Evolutionary conservation across 1,139 yeast species (phyloP), one percentile per base, ranked within the genome.

Genomic region (Protomyces macrosporus): DNA sequence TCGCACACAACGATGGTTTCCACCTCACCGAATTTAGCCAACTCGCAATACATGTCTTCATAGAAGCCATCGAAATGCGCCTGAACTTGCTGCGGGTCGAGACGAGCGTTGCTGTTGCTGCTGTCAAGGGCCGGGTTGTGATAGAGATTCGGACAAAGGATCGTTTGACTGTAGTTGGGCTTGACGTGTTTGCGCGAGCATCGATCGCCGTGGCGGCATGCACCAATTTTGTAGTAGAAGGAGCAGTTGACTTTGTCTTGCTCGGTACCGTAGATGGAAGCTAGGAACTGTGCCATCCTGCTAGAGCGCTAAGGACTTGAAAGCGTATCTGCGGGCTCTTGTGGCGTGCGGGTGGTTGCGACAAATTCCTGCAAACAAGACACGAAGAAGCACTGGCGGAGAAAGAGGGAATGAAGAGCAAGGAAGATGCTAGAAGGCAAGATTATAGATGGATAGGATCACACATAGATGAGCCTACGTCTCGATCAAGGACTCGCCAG

Each of bases 131-230:
- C 75, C 10, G 95, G 91, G 69, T 87, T 86, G 68, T 83, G 85
- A 71, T 86, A 88, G 65, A 91, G 73, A 70, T 88, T 88, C 53
- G 87, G 81, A 66, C 89, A 78, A 53, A 88, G 77, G 2, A 90
- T 79, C 0, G 93, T 86, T 66, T 79, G 80, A 0, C 96, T 87
- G 53, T 78, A 75, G n/a, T 79, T 75, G 0, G 97, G 97, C 69
- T 82, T 81, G 50, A 82, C 78, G 72, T 91, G 98, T 65, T 81
- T 81, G 70, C 95, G 79, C 10, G 93, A 86, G 72, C 98, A 91
- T 70, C 85, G 87, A 67, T 87, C 93, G 1, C 97, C 97, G 73
- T 91, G 97, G 66, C 97, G 80, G 72, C 98, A 91, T 0, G 97
- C 95, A 1, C 98, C 98, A 51, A 90, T 88, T 73, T 87, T 88